Conservation (phyloP, 306 rosid genomes). For the Cucurbita ficifolia region DNA sequence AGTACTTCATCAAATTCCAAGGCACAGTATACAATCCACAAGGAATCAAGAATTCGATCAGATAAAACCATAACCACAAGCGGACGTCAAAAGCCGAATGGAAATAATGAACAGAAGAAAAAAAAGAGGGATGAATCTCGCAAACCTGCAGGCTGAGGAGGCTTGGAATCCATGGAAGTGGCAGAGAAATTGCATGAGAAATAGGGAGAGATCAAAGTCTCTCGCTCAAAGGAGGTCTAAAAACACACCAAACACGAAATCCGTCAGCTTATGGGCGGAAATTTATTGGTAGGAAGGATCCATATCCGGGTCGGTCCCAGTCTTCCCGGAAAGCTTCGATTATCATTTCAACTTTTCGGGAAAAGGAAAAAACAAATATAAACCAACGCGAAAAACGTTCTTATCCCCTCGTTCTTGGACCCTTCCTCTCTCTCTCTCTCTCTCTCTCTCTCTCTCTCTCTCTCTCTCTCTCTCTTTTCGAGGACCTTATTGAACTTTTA, state of each 20-base stretch:
- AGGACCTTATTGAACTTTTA: too few species aligned
- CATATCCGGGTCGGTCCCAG: neutral
- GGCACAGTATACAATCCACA: neutral
- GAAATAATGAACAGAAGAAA: neutral
- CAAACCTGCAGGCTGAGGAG: conserved; percentile 15
- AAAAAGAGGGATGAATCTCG: neutral
- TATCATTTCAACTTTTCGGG: neutral
- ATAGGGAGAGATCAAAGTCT: neutral
- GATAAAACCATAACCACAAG: neutral
- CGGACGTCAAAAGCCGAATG: neutral
- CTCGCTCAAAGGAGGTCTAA: neutral
- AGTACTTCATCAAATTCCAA: neutral
- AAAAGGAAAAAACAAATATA: neutral
- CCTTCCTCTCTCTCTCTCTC: neutral
- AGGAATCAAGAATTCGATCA: neutral
- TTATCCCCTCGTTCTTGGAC: neutral
- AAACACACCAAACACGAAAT: neutral
- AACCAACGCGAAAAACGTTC: neutral
- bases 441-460: too few species aligned
- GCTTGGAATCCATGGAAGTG: conserved; percentile 10
- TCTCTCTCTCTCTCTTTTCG: too few species aligned
- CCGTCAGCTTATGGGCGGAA: neutral
- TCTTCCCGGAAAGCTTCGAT: neutral
- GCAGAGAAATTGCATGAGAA: conserved; percentile 4
- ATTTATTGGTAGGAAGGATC: neutral